Base-by-base conservation (phyloP, 306 rosid genomes). In the Vigna reflexopilosa region DNA sequence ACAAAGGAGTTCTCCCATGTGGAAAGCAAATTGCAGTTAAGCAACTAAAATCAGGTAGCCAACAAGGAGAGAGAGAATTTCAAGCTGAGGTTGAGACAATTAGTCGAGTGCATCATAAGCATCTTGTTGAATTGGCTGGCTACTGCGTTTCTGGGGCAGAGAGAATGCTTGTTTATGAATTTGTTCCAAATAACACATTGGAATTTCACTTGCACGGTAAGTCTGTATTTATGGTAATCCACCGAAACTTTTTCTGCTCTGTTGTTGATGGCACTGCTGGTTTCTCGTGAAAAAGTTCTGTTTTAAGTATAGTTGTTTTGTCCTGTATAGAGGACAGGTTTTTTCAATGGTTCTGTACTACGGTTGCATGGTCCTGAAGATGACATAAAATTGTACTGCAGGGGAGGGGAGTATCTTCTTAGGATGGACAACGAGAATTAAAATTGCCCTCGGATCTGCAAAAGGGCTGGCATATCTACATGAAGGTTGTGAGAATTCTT, bases 401-500 rank as follows among this genome's bases (percentile, higher is more conserved):
- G 93, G 87, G 55, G 38, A 81, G 70, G 85, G 76, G 51, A 36
- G 22, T 4, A 42, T 80, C 24, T 80, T 84, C 22, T 50, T 89
- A 52, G 87, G 83, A 17, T 85, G 89, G 89, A 75, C 73, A 58
- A 79, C 74, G 20, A 83, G 93, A 69, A 42, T 87, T 69, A 85
- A 70, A 81, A 81, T 87, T 77, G 88, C 90, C 52, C 19, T 84
- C 1, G 87, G 90, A 22, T 84, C 90, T 61, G 90, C 87, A 15
- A 89, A 85, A 86, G 87, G 90, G 79, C 72, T 89, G 3, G 85
- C 92, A 62, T 89, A 89, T 86, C 83, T 89, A 12, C 92, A 89
- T 44, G 87, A 83, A 83, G 89, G 84, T 85, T 89, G 92, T 86
- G 84, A 86, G 77, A 78, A 44, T 47, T 71, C 56, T 67, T 45